Evolutionary conservation across 2,329 filamentous ascomycete genomes (phyloP).

Genomic region (Fusarium zealandicum): DNA sequence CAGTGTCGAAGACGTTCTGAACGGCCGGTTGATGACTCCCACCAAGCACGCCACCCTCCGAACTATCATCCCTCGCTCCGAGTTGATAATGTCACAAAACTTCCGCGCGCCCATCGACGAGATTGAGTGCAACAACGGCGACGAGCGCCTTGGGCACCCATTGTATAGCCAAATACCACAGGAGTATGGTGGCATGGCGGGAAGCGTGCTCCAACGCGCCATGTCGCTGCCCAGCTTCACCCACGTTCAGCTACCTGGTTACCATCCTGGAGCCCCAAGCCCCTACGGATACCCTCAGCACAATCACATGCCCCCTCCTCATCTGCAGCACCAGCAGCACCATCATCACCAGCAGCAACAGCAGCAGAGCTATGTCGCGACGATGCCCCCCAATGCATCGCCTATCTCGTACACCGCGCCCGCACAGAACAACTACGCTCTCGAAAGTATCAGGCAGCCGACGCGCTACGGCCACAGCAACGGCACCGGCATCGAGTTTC

Average conservation of each 20-base stretch:
- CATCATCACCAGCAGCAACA: background rate
- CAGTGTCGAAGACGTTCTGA: constrained; percentile 78
- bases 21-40: constrained; percentile 65
- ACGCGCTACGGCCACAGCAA: constrained; percentile 19
- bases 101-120: constrained; percentile 73
- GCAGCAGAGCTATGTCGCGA: constrained; percentile 20
- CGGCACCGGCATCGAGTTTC: constrained; percentile 6
- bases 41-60: constrained; percentile 51
- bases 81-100: constrained; percentile 68
- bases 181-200: constrained; percentile 12
- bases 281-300: background rate
- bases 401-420: constrained; percentile 21
- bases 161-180: constrained; percentile 17
- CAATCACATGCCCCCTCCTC: background rate
- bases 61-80: constrained; percentile 61
- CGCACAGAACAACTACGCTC: constrained; percentile 33
- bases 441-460: constrained; percentile 34
- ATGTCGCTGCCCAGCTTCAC: constrained; percentile 38
- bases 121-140: constrained; percentile 47
- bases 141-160: constrained; percentile 6
- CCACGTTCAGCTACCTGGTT: background rate
- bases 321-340: background rate
- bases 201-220: constrained; percentile 37
- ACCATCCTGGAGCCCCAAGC: background rate
- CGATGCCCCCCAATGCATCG: constrained; percentile 24